Base-by-base conservation (phyloP, 2,329 filamentous ascomycete genomes). In the Myrmaecium sp. region DNA sequence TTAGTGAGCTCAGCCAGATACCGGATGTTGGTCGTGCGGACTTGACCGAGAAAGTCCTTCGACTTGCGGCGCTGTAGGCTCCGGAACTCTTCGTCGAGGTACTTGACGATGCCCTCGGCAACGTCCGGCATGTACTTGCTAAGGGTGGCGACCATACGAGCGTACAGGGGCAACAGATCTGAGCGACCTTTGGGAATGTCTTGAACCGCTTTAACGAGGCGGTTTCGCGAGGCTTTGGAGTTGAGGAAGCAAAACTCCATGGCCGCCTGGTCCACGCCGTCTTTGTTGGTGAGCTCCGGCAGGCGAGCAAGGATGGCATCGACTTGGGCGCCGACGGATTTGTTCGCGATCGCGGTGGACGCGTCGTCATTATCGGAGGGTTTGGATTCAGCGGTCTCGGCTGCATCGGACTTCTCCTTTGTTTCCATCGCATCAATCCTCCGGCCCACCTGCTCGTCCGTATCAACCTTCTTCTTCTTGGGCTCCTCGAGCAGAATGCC, bases 221-320 rank as follows among this genome's bases (percentile, higher is more conserved):
- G 71, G 49, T 98, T 98, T 17, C 91, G 74, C 1, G 91, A 98
- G 6, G 89, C 89, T 47, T 98, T 98, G 1, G 89, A 98, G 49
- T 98, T 98, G 32, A 98, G 62, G 44, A 94, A 98, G 55, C 89
- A 95, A 46, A 98, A 98, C 44, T 95, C 86, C 34, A 94, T 77
- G 5, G 91, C 89, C 24, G 80, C 74, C 48, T 94, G 76, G 44
- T 98, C 89, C 29, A 94, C 81, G 26, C 73, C 62, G 26, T 98
- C 91, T 46, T 94, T 95, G 43, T 69, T 86, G 19, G 80, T 86
- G 27, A 98, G 60, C 33, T 95, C 86, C 0, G 84, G 83, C n/a
- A 98, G 64, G 13, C 82, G 74, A 13, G 82, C 68, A 16, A 98
- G 61, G 20, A 98, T 62, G 10, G 82, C 78, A 50, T 98, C 91